Conservation (phyloP, 768 basidiomycete genomes). For the Trametes sanguinea region DNA sequence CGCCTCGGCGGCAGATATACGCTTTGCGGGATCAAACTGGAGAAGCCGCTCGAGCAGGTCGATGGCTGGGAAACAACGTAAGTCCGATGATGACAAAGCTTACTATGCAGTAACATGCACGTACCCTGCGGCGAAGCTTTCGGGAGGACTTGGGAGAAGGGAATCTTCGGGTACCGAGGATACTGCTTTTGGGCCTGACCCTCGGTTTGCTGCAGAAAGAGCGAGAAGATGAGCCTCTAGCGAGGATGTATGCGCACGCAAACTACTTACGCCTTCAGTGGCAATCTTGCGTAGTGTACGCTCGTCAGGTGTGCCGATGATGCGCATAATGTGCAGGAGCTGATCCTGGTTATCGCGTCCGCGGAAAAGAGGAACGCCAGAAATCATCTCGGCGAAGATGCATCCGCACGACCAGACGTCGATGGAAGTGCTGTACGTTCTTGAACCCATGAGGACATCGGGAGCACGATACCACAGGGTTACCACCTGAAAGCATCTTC, state of each 20-base stretch:
- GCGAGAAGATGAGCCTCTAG: neutral
- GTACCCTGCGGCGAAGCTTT: constrained; percentile 84
- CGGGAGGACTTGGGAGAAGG: constrained; percentile 77
- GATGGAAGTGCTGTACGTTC: constrained; percentile 97
- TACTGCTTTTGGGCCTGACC: constrained; percentile 83
- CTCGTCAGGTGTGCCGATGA: constrained; percentile 93
- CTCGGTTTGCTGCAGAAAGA: constrained; percentile 45
- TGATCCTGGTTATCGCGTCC: constrained; percentile 98
- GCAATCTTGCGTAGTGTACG: constrained; percentile 84
- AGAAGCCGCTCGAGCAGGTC: constrained; percentile 93
- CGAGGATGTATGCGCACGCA: neutral
- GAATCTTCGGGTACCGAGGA: constrained; percentile 84
- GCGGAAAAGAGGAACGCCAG: constrained; percentile 93
- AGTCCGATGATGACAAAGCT: neutral
- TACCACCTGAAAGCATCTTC: constrained; percentile 68
- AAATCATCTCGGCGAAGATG: constrained; percentile 99
- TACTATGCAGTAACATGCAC: constrained; percentile 6
- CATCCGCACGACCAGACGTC: constrained; percentile 99
- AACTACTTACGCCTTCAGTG: constrained; percentile 75
- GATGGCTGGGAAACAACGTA: constrained; percentile 52
- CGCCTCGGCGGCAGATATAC: constrained; percentile 89
- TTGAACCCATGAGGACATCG: constrained; percentile 93
- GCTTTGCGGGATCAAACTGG: constrained; percentile 92
- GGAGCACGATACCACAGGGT: constrained; percentile 99
- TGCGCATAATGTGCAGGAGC: constrained; percentile 95